These are phyloP conservation scores for Colletotrichum aenigma DNA, from an alignment of 2,329 filamentous ascomycete species.

Conservation along the genomic window DNA sequence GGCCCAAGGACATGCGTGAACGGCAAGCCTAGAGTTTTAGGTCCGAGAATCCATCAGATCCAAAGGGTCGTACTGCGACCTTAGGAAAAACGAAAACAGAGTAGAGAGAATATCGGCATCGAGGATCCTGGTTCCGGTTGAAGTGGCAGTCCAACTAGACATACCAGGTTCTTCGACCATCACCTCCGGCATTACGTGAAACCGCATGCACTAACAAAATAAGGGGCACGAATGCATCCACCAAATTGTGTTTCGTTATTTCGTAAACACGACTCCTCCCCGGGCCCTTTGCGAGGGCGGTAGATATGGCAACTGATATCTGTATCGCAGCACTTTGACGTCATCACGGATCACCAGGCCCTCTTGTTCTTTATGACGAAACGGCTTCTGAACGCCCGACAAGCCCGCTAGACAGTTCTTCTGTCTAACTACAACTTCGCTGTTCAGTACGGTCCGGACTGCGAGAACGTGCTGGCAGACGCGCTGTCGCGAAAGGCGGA, in stretches of 20 bases:
- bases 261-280: neutral
- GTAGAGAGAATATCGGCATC: neutral
- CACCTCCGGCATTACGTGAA: neutral
- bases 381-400: too few relatives aligned
- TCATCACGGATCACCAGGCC: neutral
- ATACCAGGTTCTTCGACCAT: neutral
- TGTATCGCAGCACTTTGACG: neutral
- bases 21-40: neutral
- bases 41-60: neutral
- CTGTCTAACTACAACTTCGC: neutral
- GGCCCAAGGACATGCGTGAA: neutral
- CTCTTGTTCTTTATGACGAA: neutral
- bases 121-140: neutral
- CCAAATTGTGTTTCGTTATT: neutral
- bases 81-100: neutral
- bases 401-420: neutral
- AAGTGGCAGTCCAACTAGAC: neutral
- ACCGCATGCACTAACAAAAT: neutral
- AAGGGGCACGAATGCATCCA: neutral
- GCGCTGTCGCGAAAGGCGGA: too few relatives aligned
- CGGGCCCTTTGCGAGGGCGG: neutral
- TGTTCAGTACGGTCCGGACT: too few relatives aligned
- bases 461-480: too few relatives aligned
- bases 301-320: neutral
- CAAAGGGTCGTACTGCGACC: neutral